phyloP scores from a whole-genome alignment of 768 basidiomycete species.

The Trametes cingulata region DNA sequence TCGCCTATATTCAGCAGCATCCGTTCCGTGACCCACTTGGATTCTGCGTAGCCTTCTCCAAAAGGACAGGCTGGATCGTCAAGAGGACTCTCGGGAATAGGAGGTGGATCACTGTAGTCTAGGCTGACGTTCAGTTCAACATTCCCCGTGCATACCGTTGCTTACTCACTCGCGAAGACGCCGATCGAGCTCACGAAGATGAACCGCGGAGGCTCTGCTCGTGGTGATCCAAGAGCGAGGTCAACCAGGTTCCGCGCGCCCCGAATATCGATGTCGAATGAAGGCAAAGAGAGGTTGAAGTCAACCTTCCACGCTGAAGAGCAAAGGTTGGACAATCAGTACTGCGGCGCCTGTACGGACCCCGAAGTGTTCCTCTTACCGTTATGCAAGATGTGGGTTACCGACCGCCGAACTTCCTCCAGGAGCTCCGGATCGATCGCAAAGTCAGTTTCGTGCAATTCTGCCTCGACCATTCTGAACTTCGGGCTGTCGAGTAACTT shows the following conservation, averaged over 20 bases:
- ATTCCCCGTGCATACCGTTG: too few relatives aligned
- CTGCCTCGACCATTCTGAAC: slow-evolving; percentile 37
- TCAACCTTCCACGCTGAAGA: slow-evolving; percentile 45
- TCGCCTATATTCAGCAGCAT: slow-evolving; percentile 30
- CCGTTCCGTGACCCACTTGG: slow-evolving; percentile 36
- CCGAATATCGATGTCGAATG: slow-evolving; percentile 39
- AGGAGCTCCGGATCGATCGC: slow-evolving; percentile 14
- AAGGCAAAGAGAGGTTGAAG: slow-evolving; percentile 41
- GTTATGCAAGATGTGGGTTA: slow-evolving; percentile 33
- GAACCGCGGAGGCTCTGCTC: background rate
- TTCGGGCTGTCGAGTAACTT: slow-evolving; percentile 32
- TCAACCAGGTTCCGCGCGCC: slow-evolving; percentile 23
- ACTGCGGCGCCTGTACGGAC: too few relatives aligned
- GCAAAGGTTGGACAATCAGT: slow-evolving; percentile 22
- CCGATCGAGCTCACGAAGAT: slow-evolving; percentile 17
- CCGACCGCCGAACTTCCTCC: slow-evolving; percentile 17
- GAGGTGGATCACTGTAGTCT: slow-evolving; percentile 12
- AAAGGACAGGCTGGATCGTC: slow-evolving; percentile 12
- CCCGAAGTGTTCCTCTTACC: too few relatives aligned
- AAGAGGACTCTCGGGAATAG: slow-evolving; percentile 1
- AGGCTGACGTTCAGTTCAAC: too few relatives aligned
- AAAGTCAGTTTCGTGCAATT: slow-evolving; percentile 23
- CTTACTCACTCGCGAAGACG: slow-evolving; percentile 12
- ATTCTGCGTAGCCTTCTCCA: slow-evolving; percentile 32
- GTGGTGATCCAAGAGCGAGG: slow-evolving; percentile 16